Evolutionary conservation across 805 yeast genomes (phyloP).

Genomic region (Pichia paraexigua): DNA sequence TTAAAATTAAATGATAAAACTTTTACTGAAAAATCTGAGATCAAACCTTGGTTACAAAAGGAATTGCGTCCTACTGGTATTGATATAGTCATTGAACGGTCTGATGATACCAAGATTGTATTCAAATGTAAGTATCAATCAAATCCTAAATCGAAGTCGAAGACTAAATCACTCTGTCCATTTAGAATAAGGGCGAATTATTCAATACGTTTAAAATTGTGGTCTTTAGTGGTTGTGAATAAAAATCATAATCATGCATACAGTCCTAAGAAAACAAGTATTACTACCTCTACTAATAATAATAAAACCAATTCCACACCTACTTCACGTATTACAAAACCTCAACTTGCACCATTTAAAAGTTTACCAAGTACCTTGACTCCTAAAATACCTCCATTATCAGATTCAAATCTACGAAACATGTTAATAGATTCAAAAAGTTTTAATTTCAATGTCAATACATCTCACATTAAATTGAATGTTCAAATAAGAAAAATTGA

Average conservation of each 20-base stretch:
- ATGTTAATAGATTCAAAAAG: neutral
- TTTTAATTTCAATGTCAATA: neutral
- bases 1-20: conserved; percentile 18
- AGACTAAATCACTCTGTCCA: conserved; percentile 35
- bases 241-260: conserved; percentile 47
- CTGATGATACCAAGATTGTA: conserved; percentile 52
- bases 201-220: conserved; percentile 40
- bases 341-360: neutral
- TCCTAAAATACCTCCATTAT: neutral
- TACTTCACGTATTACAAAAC: neutral
- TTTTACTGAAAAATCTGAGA: conserved; percentile 37
- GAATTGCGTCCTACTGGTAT: conserved; percentile 42
- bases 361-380: neutral
- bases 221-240: conserved; percentile 57
- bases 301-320: too few relatives aligned
- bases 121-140: conserved; percentile 47
- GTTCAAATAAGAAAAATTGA: conserved; percentile 2
- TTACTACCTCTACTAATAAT: too few relatives aligned
- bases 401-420: neutral
- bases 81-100: conserved; percentile 52
- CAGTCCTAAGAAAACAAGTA: too few relatives aligned
- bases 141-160: neutral
- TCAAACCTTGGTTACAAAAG: conserved; percentile 56
- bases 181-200: conserved; percentile 59
- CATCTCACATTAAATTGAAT: neutral